Evolutionary conservation across 768 basidiomycete genomes (phyloP).

Genomic region (Polyporus arcularius): DNA sequence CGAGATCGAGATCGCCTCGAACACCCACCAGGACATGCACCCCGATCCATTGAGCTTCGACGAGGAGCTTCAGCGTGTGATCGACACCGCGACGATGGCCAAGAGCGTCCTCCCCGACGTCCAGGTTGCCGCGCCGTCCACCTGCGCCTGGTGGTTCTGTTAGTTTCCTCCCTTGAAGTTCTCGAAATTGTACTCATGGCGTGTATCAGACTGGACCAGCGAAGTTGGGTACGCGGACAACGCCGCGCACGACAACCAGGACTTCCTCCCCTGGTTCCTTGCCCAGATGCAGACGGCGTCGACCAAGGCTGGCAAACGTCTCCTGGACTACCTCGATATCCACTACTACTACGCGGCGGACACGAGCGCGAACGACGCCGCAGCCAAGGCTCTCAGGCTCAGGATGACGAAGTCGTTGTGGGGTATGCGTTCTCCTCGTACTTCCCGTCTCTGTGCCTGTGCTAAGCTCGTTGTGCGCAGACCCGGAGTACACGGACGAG

Average conservation of each 20-base stretch:
- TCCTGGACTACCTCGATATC: constrained; percentile 57
- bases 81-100: constrained; percentile 41
- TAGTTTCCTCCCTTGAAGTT: neutral
- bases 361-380: constrained; percentile 52
- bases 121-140: constrained; percentile 48
- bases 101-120: constrained; percentile 48
- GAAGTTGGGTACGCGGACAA: constrained; percentile 48
- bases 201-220: constrained; percentile 52
- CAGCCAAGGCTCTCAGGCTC: constrained; percentile 51
- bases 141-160: constrained; percentile 34
- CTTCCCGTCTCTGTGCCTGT: neutral
- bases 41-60: constrained; percentile 49
- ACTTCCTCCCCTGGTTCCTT: constrained; percentile 61
- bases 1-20: constrained; percentile 56
- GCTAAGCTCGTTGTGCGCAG: constrained; percentile 27
- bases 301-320: constrained; percentile 37
- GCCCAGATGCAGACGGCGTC: constrained; percentile 45
- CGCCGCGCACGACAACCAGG: constrained; percentile 50
- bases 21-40: constrained; percentile 60
- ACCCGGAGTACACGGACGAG: constrained; percentile 53
- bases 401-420: constrained; percentile 53
- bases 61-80: constrained; percentile 50
- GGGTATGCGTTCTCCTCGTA: constrained; percentile 28
- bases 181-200: neutral
- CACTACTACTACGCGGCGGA: constrained; percentile 58